These are phyloP conservation scores for Ascochyta lentis DNA, from an alignment of 2,329 filamentous ascomycete species.

Conservation along the genomic window DNA sequence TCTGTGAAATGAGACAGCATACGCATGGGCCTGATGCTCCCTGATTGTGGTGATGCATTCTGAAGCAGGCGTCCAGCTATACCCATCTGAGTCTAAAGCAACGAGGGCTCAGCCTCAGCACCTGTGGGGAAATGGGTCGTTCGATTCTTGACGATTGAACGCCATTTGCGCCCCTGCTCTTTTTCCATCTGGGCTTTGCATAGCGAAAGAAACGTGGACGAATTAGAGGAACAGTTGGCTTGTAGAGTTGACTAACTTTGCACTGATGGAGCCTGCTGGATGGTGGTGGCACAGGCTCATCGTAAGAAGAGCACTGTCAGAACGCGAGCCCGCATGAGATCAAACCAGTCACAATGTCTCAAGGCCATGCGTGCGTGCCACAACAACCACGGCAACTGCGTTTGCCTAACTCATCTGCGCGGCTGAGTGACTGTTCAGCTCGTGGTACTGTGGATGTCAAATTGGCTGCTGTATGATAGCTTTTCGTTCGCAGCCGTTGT, in stretches of 20 bases:
- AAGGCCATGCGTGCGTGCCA: conserved; percentile 21
- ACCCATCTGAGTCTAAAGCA: conserved; percentile 24
- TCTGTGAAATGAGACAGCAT: conserved; percentile 28
- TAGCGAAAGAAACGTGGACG: conserved; percentile 19
- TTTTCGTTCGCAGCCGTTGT: not conserved
- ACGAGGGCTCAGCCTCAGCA: conserved; percentile 39
- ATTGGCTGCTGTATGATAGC: conserved; percentile 10
- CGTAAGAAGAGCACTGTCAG: conserved; percentile 13
- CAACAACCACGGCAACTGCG: conserved; percentile 22
- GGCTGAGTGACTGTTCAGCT: conserved; percentile 37
- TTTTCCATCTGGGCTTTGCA: conserved; percentile 14
- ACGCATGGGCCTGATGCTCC: conserved; percentile 27
- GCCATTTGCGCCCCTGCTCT: conserved; percentile 21
- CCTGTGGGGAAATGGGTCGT: conserved; percentile 30
- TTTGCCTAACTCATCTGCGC: conserved; percentile 25
- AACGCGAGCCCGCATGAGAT: conserved; percentile 20
- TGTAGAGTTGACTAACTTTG: conserved; percentile 20
- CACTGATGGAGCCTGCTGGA: conserved; percentile 19
- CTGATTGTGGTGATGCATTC: conserved; percentile 24
- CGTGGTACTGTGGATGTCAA: conserved; percentile 18
- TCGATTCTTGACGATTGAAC: conserved; percentile 17
- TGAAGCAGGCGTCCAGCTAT: conserved; percentile 34
- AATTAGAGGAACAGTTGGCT: conserved; percentile 18
- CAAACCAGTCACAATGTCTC: conserved; percentile 22
- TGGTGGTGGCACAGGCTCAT: conserved; percentile 36